Percentiles rank a stretch among this genome's conserved stretches.
Evolutionary conservation across 768 basidiomycete species (phyloP).

Genomic region (Chalciporus piperatus): DNA sequence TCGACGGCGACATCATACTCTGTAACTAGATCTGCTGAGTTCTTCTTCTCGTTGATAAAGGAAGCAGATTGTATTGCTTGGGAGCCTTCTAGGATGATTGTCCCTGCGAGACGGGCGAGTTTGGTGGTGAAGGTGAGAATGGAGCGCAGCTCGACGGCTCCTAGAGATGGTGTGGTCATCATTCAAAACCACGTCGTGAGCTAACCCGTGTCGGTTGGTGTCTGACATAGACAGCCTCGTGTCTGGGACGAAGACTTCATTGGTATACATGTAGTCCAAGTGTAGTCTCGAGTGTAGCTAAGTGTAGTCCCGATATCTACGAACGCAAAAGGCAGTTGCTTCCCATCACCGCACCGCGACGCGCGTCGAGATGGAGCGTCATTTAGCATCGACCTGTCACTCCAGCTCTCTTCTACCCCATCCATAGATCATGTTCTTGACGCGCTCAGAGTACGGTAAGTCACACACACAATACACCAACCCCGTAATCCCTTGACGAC

Average conservation of each 20-base stretch:
- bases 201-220: neutral
- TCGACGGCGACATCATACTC: conserved; percentile 92
- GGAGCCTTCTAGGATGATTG: conserved; percentile 71
- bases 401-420: conserved; percentile 5
- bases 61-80: conserved; percentile 62
- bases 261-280: neutral
- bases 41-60: conserved; percentile 79
- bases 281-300: neutral
- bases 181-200: neutral
- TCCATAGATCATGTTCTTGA: conserved; percentile 71
- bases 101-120: conserved; percentile 71
- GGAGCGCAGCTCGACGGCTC: conserved; percentile 45
- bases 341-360: conserved; percentile 30
- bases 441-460: conserved; percentile 91
- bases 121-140: conserved; percentile 65
- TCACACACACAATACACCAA: neutral
- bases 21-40: conserved; percentile 91
- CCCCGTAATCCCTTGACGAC: neutral
- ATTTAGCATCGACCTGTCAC: neutral
- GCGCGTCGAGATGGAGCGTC: conserved; percentile 36
- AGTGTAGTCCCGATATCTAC: neutral
- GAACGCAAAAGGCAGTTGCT: conserved; percentile 25
- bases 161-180: conserved; percentile 21
- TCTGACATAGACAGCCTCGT: neutral
- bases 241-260: neutral